Evolutionary conservation across 345 rosid genomes (phyloP).

Genomic region (Microthlaspi erraticum): DNA sequence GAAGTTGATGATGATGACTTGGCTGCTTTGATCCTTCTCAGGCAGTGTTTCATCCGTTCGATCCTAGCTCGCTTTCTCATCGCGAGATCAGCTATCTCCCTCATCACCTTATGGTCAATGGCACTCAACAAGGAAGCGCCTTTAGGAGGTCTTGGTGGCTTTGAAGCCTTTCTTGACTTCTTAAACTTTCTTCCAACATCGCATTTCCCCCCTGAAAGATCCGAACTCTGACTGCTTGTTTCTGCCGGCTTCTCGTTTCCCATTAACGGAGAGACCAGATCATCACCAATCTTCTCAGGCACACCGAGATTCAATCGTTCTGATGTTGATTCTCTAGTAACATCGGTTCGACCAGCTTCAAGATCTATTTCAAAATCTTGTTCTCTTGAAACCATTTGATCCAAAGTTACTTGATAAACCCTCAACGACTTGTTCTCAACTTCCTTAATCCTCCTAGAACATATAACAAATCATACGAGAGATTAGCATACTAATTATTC

Average conservation of each 20-base stretch:
- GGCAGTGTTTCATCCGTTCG: constrained; percentile 62
- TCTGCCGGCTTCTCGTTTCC: constrained; percentile 32
- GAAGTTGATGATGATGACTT: constrained; percentile 55
- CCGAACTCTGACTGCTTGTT: constrained; percentile 32
- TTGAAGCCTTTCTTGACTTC: constrained; percentile 65
- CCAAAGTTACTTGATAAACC: constrained; percentile 39
- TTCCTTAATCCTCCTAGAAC: constrained; percentile 4
- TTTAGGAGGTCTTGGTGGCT: constrained; percentile 89
- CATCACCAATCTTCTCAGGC: constrained; percentile 38
- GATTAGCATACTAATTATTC: constrained; percentile 14
- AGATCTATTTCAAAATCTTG: constrained; percentile 61
- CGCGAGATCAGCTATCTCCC: constrained; percentile 77
- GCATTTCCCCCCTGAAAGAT: constrained; percentile 30
- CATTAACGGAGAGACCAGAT: constrained; percentile 31
- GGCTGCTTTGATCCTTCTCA: constrained; percentile 65
- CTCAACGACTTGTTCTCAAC: not conserved
- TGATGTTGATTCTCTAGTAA: constrained; percentile 39
- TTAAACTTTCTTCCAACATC: constrained; percentile 52
- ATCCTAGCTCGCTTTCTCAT: constrained; percentile 76
- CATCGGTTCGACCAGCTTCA: constrained; percentile 55
- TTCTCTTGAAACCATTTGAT: constrained; percentile 38
- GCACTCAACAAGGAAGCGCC: constrained; percentile 69
- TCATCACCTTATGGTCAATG: constrained; percentile 73
- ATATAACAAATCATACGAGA: constrained; percentile 7
- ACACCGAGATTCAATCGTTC: constrained; percentile 30